phyloP scores from a whole-genome alignment of 257 asterid genomes.

The Lycium barbarum region DNA sequence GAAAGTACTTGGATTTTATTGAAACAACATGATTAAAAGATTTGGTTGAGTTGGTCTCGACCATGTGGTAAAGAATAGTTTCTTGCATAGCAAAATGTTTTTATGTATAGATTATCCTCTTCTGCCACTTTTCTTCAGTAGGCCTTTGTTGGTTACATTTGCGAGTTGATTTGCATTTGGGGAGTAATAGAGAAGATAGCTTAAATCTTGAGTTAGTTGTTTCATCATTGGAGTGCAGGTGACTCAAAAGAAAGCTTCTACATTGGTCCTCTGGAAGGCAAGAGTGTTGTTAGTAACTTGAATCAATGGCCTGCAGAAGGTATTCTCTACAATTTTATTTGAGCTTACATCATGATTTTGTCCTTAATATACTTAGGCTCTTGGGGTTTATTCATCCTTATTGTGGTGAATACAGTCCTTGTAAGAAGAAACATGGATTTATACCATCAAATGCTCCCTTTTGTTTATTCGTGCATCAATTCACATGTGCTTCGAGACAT shows the following conservation, averaged over 20 bases:
- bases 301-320: slow-evolving; percentile 76
- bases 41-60: slow-evolving; percentile 18
- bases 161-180: slow-evolving; percentile 8
- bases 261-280: slow-evolving; percentile 54
- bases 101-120: background rate
- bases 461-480: background rate
- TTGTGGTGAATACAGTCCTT: background rate
- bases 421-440: background rate
- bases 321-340: slow-evolving; percentile 23
- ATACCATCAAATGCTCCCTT: background rate
- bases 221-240: slow-evolving; percentile 43
- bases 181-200: background rate
- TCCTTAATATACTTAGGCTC: background rate
- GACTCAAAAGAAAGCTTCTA: slow-evolving; percentile 67
- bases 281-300: slow-evolving; percentile 30
- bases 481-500: background rate
- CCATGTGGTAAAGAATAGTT: background rate
- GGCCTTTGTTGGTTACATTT: background rate
- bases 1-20: background rate
- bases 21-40: background rate
- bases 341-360: background rate
- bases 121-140: background rate
- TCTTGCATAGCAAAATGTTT: background rate
- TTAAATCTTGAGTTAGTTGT: background rate
- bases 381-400: background rate